Base-by-base conservation (phyloP, 164 flowering plant species). In the Magnolia officinalis region DNA sequence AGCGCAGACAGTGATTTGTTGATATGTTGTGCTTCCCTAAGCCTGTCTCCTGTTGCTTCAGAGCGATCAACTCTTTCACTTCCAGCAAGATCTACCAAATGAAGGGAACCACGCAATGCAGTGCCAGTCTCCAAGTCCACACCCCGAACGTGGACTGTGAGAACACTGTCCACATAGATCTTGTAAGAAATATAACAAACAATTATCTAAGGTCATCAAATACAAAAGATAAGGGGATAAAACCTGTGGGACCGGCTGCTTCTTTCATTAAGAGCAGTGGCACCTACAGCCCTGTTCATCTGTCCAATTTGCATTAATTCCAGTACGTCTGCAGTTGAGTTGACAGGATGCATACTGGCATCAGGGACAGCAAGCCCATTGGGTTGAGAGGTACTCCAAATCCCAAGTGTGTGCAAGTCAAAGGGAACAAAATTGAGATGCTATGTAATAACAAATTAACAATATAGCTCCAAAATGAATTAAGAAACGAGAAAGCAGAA, bases 191-290 rank as follows among this genome's bases (percentile, higher is more conserved):
- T 20, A 71, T 31, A 50, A 23, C 13, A 23, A 70, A 59, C 29
- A 63, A 63, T 61, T 16, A 50, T 2, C 68, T 29, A 8, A 59
- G 58, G n/a, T n/a, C 8, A 20, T 31, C 24, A 9, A 19, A 67
- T 1, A 67, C 4, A 67, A 21, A 14, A 31, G 45, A 2, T 61
- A 77, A 26, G 52, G 67, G 4, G 18, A 74, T 71, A 24, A 71
- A 71, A 93, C 99, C 98, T 94, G 83, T 96, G 99, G 16, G 99
- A 96, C 74, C 98, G 87, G 75, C 99, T 96, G 76, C 98, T 96
- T 86, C 99, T 90, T 83, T 90, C 95, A 83, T 96, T 96, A 14
- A 94, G 77, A 67, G 98, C 99, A 49, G 99, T 96, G 65, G 98
- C 89, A 82, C 98, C 95, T 58, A 90, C 91, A 79, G 98, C 95